phyloP scores from a whole-genome alignment of 371 early-diverging fungal species.

The Zancudomyces culisetae region DNA sequence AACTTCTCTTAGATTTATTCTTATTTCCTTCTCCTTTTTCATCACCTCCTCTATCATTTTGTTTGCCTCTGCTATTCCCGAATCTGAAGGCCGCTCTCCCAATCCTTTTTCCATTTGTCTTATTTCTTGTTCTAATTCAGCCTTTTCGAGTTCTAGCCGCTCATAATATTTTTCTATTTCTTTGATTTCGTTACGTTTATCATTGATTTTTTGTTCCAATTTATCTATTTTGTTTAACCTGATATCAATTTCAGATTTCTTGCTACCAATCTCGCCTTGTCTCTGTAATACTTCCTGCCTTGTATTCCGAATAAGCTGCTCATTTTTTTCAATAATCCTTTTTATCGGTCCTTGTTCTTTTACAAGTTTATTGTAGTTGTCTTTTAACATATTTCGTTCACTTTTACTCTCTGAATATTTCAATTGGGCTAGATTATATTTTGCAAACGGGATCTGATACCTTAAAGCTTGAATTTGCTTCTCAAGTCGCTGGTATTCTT shows the following conservation, averaged over 20 bases:
- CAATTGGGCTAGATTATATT: constrained; percentile 37
- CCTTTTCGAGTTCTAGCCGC: constrained; percentile 19
- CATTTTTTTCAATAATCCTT: constrained; percentile 8
- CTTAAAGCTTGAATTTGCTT: constrained; percentile 27
- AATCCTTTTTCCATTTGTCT: constrained; percentile 24
- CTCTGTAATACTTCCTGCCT: not conserved
- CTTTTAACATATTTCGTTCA: constrained; percentile 19
- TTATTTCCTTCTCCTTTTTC: not conserved
- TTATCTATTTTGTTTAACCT: constrained; percentile 1
- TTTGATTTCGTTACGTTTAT: constrained; percentile 10
- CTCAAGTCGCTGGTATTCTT: constrained; percentile 41
- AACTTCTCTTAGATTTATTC: constrained; percentile 1
- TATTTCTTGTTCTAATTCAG: constrained; percentile 26
- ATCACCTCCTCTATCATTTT: constrained; percentile 14
- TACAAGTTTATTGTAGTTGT: constrained; percentile 18
- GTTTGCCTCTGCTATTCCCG: constrained; percentile 19
- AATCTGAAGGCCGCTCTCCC: constrained; percentile 12
- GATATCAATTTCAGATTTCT: not conserved
- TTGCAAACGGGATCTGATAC: constrained; percentile 37
- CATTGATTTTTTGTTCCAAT: constrained; percentile 1
- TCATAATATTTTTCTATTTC: constrained; percentile 22
- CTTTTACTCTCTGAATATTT: constrained; percentile 31
- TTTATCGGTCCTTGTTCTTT: constrained; percentile 16
- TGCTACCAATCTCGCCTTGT: not conserved
- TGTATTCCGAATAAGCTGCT: constrained; percentile 1